A percentile compares a stretch with the other conserved stretches of the same genome.
phyloP scores from a whole-genome alignment of 1,284 basidiomycete species.

The Trametes polyzona region DNA sequence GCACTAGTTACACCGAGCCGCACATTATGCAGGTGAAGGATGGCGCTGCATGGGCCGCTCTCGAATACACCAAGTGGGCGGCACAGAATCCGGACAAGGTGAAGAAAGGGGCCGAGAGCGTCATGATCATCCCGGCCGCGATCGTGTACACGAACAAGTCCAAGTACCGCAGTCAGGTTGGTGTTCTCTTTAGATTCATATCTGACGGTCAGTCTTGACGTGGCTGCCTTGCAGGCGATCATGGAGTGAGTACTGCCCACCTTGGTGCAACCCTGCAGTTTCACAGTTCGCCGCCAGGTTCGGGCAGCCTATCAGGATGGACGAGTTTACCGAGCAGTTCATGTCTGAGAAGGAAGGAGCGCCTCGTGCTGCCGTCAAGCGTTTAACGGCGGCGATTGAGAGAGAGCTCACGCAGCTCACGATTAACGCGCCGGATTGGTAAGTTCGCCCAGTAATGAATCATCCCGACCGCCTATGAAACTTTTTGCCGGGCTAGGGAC shows the following conservation, averaged over 20 bases:
- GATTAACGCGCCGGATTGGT: slow-evolving; percentile 95
- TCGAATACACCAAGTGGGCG: slow-evolving; percentile 89
- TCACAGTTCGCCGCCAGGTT: slow-evolving; percentile 56
- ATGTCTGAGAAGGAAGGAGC: slow-evolving; percentile 68
- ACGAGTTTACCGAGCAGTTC: slow-evolving; percentile 80
- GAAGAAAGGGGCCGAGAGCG: slow-evolving; percentile 40
- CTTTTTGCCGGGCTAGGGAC: slow-evolving; percentile 57
- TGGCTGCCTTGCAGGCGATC: slow-evolving; percentile 53
- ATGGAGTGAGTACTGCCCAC: slow-evolving; percentile 57
- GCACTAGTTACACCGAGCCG: slow-evolving; percentile 89
- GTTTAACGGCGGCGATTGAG: slow-evolving; percentile 79
- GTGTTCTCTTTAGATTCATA: slow-evolving; percentile 32
- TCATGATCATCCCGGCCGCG: slow-evolving; percentile 78
- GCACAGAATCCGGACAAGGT: slow-evolving; percentile 54
- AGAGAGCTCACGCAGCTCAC: slow-evolving; percentile 74
- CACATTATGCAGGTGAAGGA: slow-evolving; percentile 94
- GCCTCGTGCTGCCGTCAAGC: slow-evolving; percentile 83
- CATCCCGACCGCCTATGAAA: background rate
- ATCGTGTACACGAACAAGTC: slow-evolving; percentile 96
- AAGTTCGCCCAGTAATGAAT: slow-evolving; percentile 30
- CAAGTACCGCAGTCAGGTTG: slow-evolving; percentile 85
- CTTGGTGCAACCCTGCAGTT: background rate
- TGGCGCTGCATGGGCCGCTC: slow-evolving; percentile 93
- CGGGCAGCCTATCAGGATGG: slow-evolving; percentile 79
- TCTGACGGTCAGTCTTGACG: slow-evolving; percentile 9